Conservation (phyloP, 495 filamentous ascomycete genomes). For the Penicillium antarcticum region DNA sequence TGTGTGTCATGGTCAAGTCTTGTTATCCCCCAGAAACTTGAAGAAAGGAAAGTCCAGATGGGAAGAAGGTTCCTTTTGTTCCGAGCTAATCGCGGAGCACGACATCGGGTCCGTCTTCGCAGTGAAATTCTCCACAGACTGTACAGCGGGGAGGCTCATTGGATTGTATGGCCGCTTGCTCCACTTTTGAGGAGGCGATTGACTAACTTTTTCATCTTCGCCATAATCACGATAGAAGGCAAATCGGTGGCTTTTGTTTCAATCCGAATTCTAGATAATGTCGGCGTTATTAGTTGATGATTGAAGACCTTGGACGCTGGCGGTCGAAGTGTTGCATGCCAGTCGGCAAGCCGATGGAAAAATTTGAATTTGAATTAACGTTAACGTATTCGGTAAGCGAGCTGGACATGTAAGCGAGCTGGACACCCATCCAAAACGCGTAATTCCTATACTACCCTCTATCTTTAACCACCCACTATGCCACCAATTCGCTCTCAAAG, state of each 20-base stretch:
- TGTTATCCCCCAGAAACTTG: not conserved
- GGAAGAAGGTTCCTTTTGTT: conserved; percentile 4
- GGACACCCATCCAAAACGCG: too few species aligned
- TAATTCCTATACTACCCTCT: too few species aligned
- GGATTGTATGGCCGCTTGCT: conserved; percentile 4
- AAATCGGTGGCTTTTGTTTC: not conserved
- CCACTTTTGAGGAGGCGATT: conserved; percentile 15
- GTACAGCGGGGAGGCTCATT: conserved; percentile 16
- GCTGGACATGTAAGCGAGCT: too few species aligned
- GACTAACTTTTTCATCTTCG: conserved; percentile 5
- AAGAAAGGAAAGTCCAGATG: not conserved
- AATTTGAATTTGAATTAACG: too few species aligned
- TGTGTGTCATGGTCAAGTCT: not conserved
- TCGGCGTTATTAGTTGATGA: too few species aligned
- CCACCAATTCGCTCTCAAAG: too few species aligned
- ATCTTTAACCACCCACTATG: too few species aligned
- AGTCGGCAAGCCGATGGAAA: too few species aligned
- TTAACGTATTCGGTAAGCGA: too few species aligned
- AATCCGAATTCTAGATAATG: not conserved
- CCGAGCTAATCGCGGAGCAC: conserved; percentile 12
- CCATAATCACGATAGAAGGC: not conserved
- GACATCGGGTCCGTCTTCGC: conserved; percentile 16
- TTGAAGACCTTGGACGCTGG: not conserved
- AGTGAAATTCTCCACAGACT: conserved; percentile 10
- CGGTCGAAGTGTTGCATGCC: not conserved